Evolutionary conservation across 177 flowering plant genomes (phyloP).

Genomic region (Vitis hybrid): DNA sequence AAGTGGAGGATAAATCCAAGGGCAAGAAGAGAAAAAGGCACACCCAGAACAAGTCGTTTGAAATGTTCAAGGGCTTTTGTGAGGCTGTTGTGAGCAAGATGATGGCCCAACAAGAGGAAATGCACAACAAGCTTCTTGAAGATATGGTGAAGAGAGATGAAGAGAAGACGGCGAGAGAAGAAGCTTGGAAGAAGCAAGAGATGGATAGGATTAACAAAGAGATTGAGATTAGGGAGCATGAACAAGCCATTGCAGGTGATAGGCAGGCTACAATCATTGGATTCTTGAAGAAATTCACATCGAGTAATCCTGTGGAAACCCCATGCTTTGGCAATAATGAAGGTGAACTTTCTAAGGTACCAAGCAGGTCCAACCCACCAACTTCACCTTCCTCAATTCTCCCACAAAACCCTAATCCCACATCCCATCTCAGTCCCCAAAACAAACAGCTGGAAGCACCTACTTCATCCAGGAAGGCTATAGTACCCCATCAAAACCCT

Average conservation of each 20-base stretch:
- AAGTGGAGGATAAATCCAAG: conserved; percentile 15
- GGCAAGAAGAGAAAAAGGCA: conserved; percentile 44
- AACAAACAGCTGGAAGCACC: conserved; percentile 16
- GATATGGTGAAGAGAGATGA: conserved; percentile 60
- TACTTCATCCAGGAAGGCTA: conserved; percentile 17
- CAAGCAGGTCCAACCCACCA: conserved; percentile 9
- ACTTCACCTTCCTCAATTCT: conserved; percentile 17
- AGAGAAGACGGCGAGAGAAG: conserved; percentile 55
- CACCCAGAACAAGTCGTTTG: conserved; percentile 32
- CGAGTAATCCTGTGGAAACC: conserved; percentile 1
- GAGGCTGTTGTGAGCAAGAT: conserved; percentile 56
- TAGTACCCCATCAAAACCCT: conserved; percentile 19
- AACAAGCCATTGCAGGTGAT: conserved; percentile 49
- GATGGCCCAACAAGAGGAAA: conserved; percentile 63
- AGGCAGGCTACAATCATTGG: conserved; percentile 57
- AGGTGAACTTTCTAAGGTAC: conserved; percentile 12
- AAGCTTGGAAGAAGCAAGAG: conserved; percentile 65
- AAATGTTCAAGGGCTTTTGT: conserved; percentile 61
- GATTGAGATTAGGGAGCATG: conserved; percentile 49
- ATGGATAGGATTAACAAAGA: conserved; percentile 50
- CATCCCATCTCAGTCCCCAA: not conserved
- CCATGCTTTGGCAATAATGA: conserved; percentile 4
- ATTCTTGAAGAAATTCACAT: conserved; percentile 46
- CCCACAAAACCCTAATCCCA: conserved; percentile 5
- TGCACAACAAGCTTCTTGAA: conserved; percentile 56